A percentile compares a stretch with the other conserved stretches of the same genome.
phyloP scores from a whole-genome alignment of 176 grass and related monocot genomes.

The sorghum (Sorghum bicolor) region DNA sequence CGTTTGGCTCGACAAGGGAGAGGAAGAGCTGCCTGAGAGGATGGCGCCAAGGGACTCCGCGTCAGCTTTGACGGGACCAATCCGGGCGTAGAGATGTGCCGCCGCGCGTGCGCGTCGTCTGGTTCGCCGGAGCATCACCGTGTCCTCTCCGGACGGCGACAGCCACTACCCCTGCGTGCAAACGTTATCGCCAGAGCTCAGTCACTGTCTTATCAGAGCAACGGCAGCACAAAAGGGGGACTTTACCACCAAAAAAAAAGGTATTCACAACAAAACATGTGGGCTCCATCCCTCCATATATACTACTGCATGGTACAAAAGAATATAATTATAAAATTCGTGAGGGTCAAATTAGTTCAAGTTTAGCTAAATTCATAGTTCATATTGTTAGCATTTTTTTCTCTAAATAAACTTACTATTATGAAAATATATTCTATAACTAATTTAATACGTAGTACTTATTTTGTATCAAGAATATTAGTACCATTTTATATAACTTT shows the following conservation, averaged over 20 bases:
- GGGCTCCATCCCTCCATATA: background rate
- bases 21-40: background rate
- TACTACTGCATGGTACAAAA: no score
- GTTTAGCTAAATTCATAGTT: no score
- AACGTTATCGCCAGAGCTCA: slow-evolving; percentile 10
- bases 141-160: background rate
- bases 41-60: background rate
- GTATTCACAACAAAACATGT: background rate
- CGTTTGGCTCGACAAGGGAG: background rate
- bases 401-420: no score
- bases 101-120: background rate
- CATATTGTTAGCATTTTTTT: no score
- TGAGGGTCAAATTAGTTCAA: no score
- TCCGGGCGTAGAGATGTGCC: background rate
- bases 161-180: background rate
- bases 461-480: no score
- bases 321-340: no score
- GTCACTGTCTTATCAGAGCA: slow-evolving; percentile 18
- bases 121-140: slow-evolving; percentile 6
- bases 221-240: background rate
- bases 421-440: no score
- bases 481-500: no score
- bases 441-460: no score
- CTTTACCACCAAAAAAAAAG: background rate
- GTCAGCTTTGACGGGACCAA: slow-evolving; percentile 19